phyloP scores from a whole-genome alignment of 2,329 filamentous ascomycete genomes.

The Fusarium sp. region DNA sequence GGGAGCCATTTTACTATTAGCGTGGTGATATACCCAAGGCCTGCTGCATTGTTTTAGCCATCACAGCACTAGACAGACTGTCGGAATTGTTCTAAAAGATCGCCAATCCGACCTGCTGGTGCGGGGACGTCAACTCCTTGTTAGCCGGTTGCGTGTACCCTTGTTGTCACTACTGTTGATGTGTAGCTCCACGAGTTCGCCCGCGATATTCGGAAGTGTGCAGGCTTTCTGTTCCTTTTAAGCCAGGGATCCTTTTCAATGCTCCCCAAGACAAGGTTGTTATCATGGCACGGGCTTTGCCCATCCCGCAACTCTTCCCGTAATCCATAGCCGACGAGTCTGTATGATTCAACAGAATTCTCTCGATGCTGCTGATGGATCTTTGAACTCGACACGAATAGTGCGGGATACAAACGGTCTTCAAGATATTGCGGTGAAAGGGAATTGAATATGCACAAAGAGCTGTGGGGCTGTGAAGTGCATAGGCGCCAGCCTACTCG shows the following conservation, averaged over 20 bases:
- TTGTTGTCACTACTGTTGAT: background rate
- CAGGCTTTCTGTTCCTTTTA: slow-evolving; percentile 28
- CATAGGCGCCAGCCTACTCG: slow-evolving; percentile 42
- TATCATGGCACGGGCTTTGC: slow-evolving; percentile 1
- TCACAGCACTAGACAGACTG: slow-evolving; percentile 47
- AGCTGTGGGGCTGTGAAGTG: slow-evolving; percentile 5
- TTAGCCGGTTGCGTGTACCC: slow-evolving; percentile 27
- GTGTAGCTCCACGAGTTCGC: slow-evolving; percentile 32
- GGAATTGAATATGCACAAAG: background rate
- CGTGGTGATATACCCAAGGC: slow-evolving; percentile 38
- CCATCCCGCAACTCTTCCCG: slow-evolving; percentile 25
- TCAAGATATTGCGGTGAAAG: background rate
- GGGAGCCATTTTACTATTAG: slow-evolving; percentile 34
- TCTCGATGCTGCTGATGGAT: background rate
- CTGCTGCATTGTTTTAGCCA: slow-evolving; percentile 42
- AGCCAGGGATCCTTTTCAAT: slow-evolving; percentile 36
- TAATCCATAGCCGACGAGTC: slow-evolving; percentile 12
- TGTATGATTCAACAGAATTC: background rate
- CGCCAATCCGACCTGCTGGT: slow-evolving; percentile 36
- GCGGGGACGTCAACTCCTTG: slow-evolving; percentile 35
- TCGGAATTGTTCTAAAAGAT: slow-evolving; percentile 43
- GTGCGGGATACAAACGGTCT: background rate
- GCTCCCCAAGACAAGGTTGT: slow-evolving; percentile 25
- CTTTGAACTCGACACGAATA: background rate
- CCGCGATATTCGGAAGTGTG: background rate